Evolutionary conservation across 352 stramenopile genomes (phyloP).

Genomic region (Phytopythium cucurbitacearum): DNA sequence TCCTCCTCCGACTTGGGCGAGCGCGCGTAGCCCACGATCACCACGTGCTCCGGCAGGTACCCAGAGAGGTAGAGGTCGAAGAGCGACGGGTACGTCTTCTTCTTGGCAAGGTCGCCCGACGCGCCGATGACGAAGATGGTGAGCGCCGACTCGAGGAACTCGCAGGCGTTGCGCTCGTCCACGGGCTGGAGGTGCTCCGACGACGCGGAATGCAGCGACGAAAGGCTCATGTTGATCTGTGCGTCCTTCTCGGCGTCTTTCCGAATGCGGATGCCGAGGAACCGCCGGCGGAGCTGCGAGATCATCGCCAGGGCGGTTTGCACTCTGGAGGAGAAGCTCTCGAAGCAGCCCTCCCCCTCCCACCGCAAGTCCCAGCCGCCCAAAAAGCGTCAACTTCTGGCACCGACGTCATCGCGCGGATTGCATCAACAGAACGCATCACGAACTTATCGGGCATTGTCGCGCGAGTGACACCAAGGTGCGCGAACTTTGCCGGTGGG

Average conservation of each 20-base stretch:
- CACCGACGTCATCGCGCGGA: too few relatives aligned
- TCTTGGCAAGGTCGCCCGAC: conserved; percentile 87
- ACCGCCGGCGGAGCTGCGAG: conserved; percentile 35
- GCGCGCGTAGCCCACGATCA: conserved; percentile 86
- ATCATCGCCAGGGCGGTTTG: conserved; percentile 22
- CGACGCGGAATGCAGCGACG: conserved; percentile 10
- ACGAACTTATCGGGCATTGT: too few relatives aligned
- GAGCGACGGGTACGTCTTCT: conserved; percentile 91
- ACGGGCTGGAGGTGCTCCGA: conserved; percentile 4
- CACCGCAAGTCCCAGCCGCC: too few relatives aligned
- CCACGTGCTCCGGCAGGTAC: conserved; percentile 78
- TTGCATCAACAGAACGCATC: too few relatives aligned
- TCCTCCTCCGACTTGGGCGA: conserved; percentile 75
- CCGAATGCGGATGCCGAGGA: conserved; percentile 32
- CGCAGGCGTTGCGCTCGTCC: conserved; percentile 56
- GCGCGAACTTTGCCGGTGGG: too few relatives aligned
- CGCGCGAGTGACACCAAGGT: too few relatives aligned
- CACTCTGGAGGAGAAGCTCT: not conserved
- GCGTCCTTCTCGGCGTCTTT: conserved; percentile 23
- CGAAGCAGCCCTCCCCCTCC: too few relatives aligned
- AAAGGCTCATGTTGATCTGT: conserved; percentile 32
- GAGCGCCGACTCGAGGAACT: conserved; percentile 66
- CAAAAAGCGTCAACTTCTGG: too few relatives aligned
- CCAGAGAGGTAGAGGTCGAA: conserved; percentile 80
- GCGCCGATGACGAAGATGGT: conserved; percentile 86